Evolutionary conservation across 2,329 filamentous ascomycete species (phyloP).

Genomic region (Apiospora hydei): DNA sequence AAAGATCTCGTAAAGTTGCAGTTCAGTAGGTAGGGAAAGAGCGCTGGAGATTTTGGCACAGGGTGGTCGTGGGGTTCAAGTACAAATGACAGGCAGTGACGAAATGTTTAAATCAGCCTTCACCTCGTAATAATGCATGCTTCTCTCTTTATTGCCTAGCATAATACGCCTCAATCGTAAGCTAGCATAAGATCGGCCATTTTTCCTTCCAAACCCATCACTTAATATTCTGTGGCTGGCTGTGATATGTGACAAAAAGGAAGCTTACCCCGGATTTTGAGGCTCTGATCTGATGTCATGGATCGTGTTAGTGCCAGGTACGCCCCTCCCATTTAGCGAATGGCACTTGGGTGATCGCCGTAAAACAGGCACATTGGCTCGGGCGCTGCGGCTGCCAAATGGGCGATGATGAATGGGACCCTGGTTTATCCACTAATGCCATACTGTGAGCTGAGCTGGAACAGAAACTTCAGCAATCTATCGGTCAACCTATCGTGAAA

Average conservation of each 20-base stretch:
- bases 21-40: not conserved
- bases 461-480: not conserved
- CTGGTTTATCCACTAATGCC: not conserved
- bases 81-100: slow-evolving; percentile 1
- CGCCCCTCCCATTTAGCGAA: not conserved
- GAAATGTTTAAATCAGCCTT: slow-evolving; percentile 16
- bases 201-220: not conserved
- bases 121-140: not conserved
- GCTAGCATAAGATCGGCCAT: not conserved
- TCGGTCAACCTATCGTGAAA: not conserved
- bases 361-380: not conserved
- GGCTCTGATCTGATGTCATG: slow-evolving; percentile 23
- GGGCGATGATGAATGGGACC: not conserved
- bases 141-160: not conserved
- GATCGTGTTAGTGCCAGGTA: slow-evolving; percentile 19
- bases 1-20: not conserved
- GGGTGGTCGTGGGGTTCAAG: not conserved
- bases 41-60: not conserved
- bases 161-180: not conserved
- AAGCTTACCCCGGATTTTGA: slow-evolving; percentile 18
- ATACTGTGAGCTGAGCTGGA: not conserved
- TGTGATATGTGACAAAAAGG: slow-evolving; percentile 3
- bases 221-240: not conserved
- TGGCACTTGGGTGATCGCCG: not conserved
- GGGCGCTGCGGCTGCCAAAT: not conserved